Percentiles rank a stretch among this genome's conserved stretches.
Conservation (phyloP, 148 eudicot genomes). For the Polygonum aviculare region DNA sequence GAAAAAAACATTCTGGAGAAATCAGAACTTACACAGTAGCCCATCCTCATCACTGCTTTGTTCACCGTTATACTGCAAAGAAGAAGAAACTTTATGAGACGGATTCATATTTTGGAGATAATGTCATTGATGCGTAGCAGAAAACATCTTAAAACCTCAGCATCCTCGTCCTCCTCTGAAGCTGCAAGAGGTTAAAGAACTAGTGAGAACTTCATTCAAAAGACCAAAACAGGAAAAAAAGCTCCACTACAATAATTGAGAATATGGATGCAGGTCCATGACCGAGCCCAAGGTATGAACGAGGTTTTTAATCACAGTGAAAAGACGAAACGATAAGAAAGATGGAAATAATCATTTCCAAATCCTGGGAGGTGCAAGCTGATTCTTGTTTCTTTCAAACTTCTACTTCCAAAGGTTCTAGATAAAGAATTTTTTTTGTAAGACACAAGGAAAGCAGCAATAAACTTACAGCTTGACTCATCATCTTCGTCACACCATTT, state of each 20-base stretch:
- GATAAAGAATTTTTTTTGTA: background rate
- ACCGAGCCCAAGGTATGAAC: background rate
- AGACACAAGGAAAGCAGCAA: background rate
- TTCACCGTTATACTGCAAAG: slow-evolving; percentile 42
- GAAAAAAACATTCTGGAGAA: background rate
- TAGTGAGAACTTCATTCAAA: background rate
- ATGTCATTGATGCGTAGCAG: background rate
- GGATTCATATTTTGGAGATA: background rate
- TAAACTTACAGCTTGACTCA: slow-evolving; percentile 60
- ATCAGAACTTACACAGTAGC: slow-evolving; percentile 57
- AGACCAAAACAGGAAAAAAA: background rate
- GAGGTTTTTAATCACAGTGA: background rate
- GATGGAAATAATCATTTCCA: background rate
- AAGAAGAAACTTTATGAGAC: slow-evolving; percentile 10
- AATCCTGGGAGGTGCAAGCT: background rate
- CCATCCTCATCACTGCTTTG: slow-evolving; percentile 66
- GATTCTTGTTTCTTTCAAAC: background rate
- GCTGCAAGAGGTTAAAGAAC: slow-evolving; percentile 19
- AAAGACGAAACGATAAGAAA: background rate
- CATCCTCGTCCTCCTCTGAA: slow-evolving; percentile 39
- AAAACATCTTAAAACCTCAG: slow-evolving; percentile 32
- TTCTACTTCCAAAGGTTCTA: background rate
- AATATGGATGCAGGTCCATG: background rate
- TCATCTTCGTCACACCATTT: slow-evolving; percentile 90
- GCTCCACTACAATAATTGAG: background rate